These are phyloP conservation scores for Polytolypa hystricis DNA, from an alignment of 2,329 filamentous ascomycete species.

Conservation along the genomic window DNA sequence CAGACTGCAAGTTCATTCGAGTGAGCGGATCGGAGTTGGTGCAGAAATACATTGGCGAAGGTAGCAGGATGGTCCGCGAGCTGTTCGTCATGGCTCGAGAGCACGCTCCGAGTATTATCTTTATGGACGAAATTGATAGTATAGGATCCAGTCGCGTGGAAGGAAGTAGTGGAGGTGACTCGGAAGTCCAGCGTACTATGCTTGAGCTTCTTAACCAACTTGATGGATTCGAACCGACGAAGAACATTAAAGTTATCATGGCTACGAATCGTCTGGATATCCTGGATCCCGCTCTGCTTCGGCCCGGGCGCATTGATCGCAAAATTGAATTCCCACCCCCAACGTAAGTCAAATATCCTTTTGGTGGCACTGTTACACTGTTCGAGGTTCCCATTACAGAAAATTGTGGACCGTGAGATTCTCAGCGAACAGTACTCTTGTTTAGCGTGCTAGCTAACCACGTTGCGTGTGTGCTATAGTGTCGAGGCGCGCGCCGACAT, in stretches of 20 bases:
- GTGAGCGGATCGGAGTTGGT: conserved; percentile 93
- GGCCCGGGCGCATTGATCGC: conserved; percentile 94
- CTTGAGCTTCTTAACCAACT: conserved; percentile 95
- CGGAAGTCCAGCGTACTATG: conserved; percentile 97
- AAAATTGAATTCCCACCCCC: conserved; percentile 99
- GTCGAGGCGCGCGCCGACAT: conserved; percentile 96
- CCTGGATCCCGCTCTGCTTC: conserved; percentile 82
- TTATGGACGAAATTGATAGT: conserved; percentile 99
- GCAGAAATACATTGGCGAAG: conserved; percentile 98
- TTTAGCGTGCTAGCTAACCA: too few relatives aligned
- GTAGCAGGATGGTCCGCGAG: conserved; percentile 95
- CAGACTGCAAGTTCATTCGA: conserved; percentile 97
- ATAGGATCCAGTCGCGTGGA: conserved; percentile 97
- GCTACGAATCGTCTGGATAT: conserved; percentile 97
- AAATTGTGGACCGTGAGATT: too few relatives aligned
- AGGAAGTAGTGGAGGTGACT: conserved; percentile 88
- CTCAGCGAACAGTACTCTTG: too few relatives aligned
- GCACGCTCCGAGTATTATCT: conserved; percentile 96
- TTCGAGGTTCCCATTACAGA: too few relatives aligned
- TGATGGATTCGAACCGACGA: conserved; percentile 96
- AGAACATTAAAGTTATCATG: conserved; percentile 99
- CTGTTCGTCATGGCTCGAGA: conserved; percentile 98
- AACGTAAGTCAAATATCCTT: conserved; percentile 39
- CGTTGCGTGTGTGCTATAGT: conserved; percentile 18
- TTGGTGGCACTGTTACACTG: not conserved